Conservation (phyloP, 495 filamentous ascomycete species). For the Cercophora newfieldiana region DNA sequence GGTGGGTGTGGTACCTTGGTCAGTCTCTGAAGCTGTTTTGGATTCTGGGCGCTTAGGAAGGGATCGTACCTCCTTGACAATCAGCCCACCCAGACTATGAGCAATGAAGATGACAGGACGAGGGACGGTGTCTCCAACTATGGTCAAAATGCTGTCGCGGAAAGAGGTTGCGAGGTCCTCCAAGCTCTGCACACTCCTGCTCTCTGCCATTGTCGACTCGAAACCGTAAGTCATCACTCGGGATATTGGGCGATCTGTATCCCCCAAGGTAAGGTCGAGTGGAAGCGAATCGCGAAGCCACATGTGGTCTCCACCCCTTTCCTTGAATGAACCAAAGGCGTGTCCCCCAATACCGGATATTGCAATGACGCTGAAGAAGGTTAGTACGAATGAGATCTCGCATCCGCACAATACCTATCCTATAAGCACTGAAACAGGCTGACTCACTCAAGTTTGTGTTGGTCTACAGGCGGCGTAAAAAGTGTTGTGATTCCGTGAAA, state of each 20-base stretch:
- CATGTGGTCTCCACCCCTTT: conserved; percentile 19
- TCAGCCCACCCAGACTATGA: conserved; percentile 21
- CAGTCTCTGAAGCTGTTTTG: too few species aligned
- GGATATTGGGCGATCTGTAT: not conserved
- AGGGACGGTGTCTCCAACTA: not conserved
- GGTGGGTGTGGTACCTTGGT: too few species aligned
- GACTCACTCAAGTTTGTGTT: conserved; percentile 16
- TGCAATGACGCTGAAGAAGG: conserved; percentile 15
- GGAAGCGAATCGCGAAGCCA: conserved; percentile 20
- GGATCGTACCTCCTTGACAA: conserved; percentile 21
- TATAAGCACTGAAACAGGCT: too few species aligned
- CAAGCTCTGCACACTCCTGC: conserved; percentile 9
- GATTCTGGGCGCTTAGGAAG: too few species aligned
- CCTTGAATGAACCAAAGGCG: conserved; percentile 23
- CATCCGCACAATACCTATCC: not conserved
- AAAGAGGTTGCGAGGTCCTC: conserved; percentile 17
- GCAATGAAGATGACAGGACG: conserved; percentile 13
- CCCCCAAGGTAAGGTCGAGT: conserved; percentile 2
- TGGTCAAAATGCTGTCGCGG: not conserved
- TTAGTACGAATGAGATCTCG: conserved; percentile 7
- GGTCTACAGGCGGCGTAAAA: conserved; percentile 6
- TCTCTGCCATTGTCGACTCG: conserved; percentile 5
- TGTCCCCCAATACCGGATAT: conserved; percentile 22
- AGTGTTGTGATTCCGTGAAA: conserved; percentile 17
- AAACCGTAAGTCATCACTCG: conserved; percentile 15